Evolutionary conservation across 768 basidiomycete species (phyloP), one percentile per base, ranked within the genome.

Genomic region (Ephemerocybe angulata): DNA sequence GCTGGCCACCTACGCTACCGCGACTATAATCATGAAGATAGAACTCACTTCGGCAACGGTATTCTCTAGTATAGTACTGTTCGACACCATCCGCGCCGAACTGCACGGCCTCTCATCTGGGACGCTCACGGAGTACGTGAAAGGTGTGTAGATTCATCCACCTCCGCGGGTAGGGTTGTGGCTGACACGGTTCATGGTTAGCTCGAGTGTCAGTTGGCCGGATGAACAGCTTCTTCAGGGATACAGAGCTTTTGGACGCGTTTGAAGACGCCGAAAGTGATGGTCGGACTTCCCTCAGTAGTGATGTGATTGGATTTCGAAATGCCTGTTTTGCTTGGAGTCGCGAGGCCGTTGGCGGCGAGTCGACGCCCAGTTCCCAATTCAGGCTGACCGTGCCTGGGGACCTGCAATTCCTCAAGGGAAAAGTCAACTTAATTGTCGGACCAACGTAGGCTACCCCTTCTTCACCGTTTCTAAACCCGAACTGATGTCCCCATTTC

Each of bases 141-240:
- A 41, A 13, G 17, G 38, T 41, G 15, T 10, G 38, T 41, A 41
- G 21, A 19, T 41, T 7, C n/a, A 41, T 7, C 38, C 38, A 7
- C 7, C 5, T 17, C 21, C n/a, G 7, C 10, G 38, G 21, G 7
- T 19, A 6, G 15, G 15, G 7, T 41, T 19, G 38, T 41, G 10
- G 21, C 7, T 6, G 21, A n/a, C 38, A n/a, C 15, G 15, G 17
- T 17, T 35, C 33, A 35, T 8, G 17, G 33, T 17, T 68, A 66
- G 83, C 77, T 42, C 82, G 81, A 67, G 86, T 90, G 2, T 86
- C 85, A 1, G 62, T 88, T 4, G 78, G 81, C 54, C 80, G 87
- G 58, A 60, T 76, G 2, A 62, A 71, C 17, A 66, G 70, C 37
- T 76, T 76, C 52, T 43, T 62, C 40, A 50, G 55, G 24, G 56